Base-by-base conservation (phyloP, 2,329 filamentous ascomycete species). In the Arthrobotrys musiformis region DNA sequence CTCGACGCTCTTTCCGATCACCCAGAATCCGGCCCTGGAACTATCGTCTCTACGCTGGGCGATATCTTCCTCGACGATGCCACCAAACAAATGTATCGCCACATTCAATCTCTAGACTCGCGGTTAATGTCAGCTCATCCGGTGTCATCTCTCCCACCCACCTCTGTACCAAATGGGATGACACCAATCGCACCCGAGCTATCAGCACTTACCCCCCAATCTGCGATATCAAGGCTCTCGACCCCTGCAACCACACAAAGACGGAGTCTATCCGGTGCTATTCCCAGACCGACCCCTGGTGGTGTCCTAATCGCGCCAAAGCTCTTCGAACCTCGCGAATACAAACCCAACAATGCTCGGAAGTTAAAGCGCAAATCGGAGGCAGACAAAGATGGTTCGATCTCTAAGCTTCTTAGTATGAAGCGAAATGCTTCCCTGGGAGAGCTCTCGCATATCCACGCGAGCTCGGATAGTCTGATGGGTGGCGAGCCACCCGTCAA, bases 41-140 rank as follows among this genome's bases (percentile, higher is more conserved):
- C 73, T n/a, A 42, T 77, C 4, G 73, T 77, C 44, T 46, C 73
- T 13, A 67, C 69, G 4, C 60, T 77, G 9, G 73, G 73, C 9
- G 73, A 77, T 28, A 77, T 77, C 7, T 77, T 77, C 35, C 73
- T 77, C 35, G 73, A 77, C 61, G 73, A 77, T 70, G 73, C 73
- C 33, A 77, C 73, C 9, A 77, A 77, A 42, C 73, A 77, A 40
- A 70, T 70, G 66, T 77, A 77, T 60, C 48, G 60, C 4, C 66
- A 77, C 33, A 63, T 54, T 13, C 73, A 63, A 8, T 28, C 66
- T 13, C 28, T 67, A 33, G 73, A 77, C 22, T 46, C 56, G 8
- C 66, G 73, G 42, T 24, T 70, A 46, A 33, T 24, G 4, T 52
- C 44, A 37, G 7, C 30, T 11, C 58, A 44, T 6, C 42, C 66